Evolutionary conservation across 2,329 filamentous ascomycete genomes (phyloP).

Genomic region (Colletotrichum noveboracense): DNA sequence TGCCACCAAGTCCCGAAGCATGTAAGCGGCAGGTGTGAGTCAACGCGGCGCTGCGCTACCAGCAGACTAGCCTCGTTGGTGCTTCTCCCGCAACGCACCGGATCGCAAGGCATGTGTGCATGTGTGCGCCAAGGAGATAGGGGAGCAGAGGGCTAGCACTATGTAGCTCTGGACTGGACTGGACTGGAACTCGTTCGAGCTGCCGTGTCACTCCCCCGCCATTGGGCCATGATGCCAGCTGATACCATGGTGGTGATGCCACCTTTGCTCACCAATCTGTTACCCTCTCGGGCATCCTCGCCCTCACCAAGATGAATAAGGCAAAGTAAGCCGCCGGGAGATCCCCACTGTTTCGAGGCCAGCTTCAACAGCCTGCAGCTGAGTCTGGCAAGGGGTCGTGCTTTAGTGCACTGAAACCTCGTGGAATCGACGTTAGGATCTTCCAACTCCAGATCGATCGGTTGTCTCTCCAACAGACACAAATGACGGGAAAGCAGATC

Average conservation of each 20-base stretch:
- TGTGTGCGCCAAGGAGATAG: not conserved
- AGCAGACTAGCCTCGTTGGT: not conserved
- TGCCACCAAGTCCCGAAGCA: not conserved
- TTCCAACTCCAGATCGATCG: not conserved
- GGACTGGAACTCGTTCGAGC: not conserved
- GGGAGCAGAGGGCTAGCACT: not conserved
- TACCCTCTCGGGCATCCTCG: not conserved
- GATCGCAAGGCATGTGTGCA: not conserved
- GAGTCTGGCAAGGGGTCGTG: not conserved
- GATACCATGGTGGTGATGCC: not conserved
- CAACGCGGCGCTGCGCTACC: slow-evolving; percentile 11
- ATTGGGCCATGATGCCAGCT: not conserved
- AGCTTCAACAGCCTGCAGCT: not conserved
- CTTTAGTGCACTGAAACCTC: not conserved
- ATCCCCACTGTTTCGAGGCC: not conserved
- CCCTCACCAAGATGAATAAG: not conserved
- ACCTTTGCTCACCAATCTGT: not conserved
- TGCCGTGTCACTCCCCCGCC: not conserved
- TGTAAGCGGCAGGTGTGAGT: slow-evolving; percentile 11
- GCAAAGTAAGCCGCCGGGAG: not conserved
- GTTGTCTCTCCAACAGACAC: slow-evolving; percentile 8
- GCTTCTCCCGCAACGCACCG: not conserved
- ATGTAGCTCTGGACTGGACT: not conserved
- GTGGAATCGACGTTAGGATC: not conserved
- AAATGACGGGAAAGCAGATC: not conserved